Evolutionary conservation across 1,139 yeast species (phyloP).

Genomic region (Pneumocystis oryctolagi): DNA sequence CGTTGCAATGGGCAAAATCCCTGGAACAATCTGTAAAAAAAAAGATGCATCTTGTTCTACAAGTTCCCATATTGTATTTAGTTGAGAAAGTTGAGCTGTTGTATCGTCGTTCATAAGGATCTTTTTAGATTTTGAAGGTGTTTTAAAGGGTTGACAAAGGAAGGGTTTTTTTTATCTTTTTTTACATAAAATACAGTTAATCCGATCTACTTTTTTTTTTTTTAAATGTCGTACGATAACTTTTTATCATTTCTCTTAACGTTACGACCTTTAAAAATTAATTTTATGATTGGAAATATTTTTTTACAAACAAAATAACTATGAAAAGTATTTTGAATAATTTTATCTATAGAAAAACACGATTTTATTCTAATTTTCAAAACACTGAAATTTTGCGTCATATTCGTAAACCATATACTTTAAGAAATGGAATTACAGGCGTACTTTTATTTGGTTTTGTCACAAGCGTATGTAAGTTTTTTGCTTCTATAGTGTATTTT

Average conservation of each 20-base stretch:
- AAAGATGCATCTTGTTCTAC: slow-evolving; percentile 26
- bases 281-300: background rate
- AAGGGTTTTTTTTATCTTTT: slow-evolving; percentile 4
- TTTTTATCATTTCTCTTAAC: background rate
- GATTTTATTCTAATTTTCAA: background rate
- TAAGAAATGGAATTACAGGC: slow-evolving; percentile 8
- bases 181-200: slow-evolving; percentile 4
- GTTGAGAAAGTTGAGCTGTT: slow-evolving; percentile 18
- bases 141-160: slow-evolving; percentile 1
- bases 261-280: background rate
- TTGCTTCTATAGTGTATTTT: background rate
- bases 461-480: slow-evolving; percentile 7
- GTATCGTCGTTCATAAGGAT: slow-evolving; percentile 7
- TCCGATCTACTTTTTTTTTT: background rate
- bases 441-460: slow-evolving; percentile 4
- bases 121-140: slow-evolving; percentile 2
- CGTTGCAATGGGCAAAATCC: slow-evolving; percentile 26
- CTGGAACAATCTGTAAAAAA: slow-evolving; percentile 25
- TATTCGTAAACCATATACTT: background rate
- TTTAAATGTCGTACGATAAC: background rate
- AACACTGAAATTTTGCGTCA: background rate
- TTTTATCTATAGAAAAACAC: background rate
- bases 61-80: slow-evolving; percentile 25
- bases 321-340: background rate
- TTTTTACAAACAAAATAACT: background rate